Evolutionary conservation across 495 filamentous ascomycete genomes (phyloP).

Genomic region (Podospora sp.): DNA sequence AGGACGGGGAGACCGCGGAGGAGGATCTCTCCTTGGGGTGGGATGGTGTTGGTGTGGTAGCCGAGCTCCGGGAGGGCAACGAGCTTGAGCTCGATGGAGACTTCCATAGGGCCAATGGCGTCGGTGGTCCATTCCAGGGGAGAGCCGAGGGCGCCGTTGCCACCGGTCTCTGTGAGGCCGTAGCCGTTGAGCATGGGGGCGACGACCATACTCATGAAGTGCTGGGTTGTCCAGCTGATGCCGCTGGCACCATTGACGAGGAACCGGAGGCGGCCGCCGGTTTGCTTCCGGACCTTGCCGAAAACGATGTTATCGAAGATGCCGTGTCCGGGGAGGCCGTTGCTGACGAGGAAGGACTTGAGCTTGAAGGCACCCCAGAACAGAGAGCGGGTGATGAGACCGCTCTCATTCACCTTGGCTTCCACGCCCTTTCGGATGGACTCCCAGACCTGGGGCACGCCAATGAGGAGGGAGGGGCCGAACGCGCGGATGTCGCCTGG

Average conservation of each 20-base stretch:
- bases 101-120: slow-evolving; percentile 72
- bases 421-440: slow-evolving; percentile 78
- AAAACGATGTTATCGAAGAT: slow-evolving; percentile 80
- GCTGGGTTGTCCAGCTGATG: slow-evolving; percentile 71
- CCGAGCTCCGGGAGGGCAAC: slow-evolving; percentile 83
- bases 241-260: slow-evolving; percentile 87
- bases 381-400: slow-evolving; percentile 33
- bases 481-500: slow-evolving; percentile 74
- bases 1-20: slow-evolving; percentile 72
- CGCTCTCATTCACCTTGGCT: slow-evolving; percentile 58
- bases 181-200: slow-evolving; percentile 81
- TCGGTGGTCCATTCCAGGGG: slow-evolving; percentile 67
- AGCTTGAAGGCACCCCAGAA: slow-evolving; percentile 51
- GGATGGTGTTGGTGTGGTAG: slow-evolving; percentile 73
- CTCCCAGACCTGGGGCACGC: slow-evolving; percentile 81
- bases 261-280: slow-evolving; percentile 70
- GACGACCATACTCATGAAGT: slow-evolving; percentile 77
- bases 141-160: slow-evolving; percentile 66
- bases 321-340: slow-evolving; percentile 66
- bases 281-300: slow-evolving; percentile 68
- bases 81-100: slow-evolving; percentile 71
- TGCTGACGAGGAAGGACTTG: slow-evolving; percentile 61
- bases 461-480: slow-evolving; percentile 77
- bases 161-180: slow-evolving; percentile 87
- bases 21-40: slow-evolving; percentile 84